phyloP scores from a whole-genome alignment of 2,329 filamentous ascomycete species.

The Raffaelea albimanens region DNA sequence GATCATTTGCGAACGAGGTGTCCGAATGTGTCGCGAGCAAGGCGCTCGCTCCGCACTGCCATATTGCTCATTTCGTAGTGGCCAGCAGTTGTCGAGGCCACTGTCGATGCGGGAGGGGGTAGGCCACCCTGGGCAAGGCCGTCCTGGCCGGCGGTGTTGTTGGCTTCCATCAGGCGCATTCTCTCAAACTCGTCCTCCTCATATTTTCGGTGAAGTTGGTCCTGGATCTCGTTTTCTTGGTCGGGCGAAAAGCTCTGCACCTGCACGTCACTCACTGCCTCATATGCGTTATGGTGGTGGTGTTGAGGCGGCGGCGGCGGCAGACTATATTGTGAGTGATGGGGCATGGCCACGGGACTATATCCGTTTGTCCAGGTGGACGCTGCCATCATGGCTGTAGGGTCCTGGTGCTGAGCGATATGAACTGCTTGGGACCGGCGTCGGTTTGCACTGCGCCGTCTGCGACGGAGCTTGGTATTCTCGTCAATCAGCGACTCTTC shows the following conservation, averaged over 20 bases:
- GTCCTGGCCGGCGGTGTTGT: not conserved
- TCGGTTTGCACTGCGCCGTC: slow-evolving; percentile 25
- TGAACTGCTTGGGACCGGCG: not conserved
- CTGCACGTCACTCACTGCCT: not conserved
- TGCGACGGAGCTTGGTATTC: slow-evolving; percentile 30
- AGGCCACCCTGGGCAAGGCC: not conserved
- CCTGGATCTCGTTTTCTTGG: slow-evolving; percentile 9
- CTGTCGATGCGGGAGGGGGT: not conserved
- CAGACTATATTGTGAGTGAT: slow-evolving; percentile 4
- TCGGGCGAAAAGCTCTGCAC: slow-evolving; percentile 5
- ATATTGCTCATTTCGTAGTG: no score
- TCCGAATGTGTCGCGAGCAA: not conserved
- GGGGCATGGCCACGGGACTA: not conserved
- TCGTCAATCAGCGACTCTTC: slow-evolving; percentile 34
- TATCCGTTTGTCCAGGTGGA: not conserved
- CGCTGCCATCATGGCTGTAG: not conserved
- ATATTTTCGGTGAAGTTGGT: slow-evolving; percentile 12
- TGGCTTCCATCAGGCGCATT: not conserved
- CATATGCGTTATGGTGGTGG: slow-evolving; percentile 2
- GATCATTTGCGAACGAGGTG: not conserved
- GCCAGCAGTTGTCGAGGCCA: no score
- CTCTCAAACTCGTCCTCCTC: slow-evolving; percentile 11
- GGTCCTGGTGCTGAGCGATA: not conserved
- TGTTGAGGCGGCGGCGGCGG: slow-evolving; percentile 3
- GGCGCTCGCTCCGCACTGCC: not conserved